These are phyloP conservation scores for Zygosaccharomyces sapae DNA, from an alignment of 1,139 yeast genomes.

Conservation along the genomic window DNA sequence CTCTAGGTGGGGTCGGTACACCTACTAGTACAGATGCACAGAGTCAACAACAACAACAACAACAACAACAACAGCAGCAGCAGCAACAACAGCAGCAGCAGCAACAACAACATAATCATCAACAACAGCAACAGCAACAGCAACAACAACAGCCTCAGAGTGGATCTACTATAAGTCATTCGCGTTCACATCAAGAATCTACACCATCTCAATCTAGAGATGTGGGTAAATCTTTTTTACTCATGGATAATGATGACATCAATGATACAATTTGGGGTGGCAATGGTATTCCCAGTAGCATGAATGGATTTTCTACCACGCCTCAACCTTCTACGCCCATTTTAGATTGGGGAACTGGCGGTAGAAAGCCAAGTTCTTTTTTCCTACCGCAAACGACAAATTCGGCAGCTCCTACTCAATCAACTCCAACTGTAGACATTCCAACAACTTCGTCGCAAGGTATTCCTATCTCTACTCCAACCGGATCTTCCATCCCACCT, in stretches of 20 bases:
- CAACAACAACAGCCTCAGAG: slow-evolving; percentile 15
- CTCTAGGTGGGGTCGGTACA: background rate
- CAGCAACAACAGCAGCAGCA: slow-evolving; percentile 14
- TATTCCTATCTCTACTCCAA: slow-evolving; percentile 19
- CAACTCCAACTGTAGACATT: slow-evolving; percentile 15
- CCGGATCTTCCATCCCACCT: slow-evolving; percentile 16
- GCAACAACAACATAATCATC: slow-evolving; percentile 15
- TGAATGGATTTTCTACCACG: slow-evolving; percentile 27
- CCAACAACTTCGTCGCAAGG: slow-evolving; percentile 25
- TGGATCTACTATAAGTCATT: slow-evolving; percentile 22
- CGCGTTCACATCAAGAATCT: slow-evolving; percentile 27
- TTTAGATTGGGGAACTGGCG: slow-evolving; percentile 31
- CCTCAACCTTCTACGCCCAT: slow-evolving; percentile 36
- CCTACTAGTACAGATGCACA: background rate
- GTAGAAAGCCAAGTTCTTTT: slow-evolving; percentile 35
- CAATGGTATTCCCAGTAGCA: slow-evolving; percentile 40
- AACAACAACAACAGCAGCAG: slow-evolving; percentile 7
- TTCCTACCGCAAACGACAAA: slow-evolving; percentile 29
- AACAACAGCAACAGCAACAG: slow-evolving; percentile 15
- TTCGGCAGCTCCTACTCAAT: slow-evolving; percentile 26
- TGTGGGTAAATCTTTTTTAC: slow-evolving; percentile 51
- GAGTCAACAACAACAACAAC: slow-evolving; percentile 13
- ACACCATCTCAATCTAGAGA: slow-evolving; percentile 38
- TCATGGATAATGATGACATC: slow-evolving; percentile 49
- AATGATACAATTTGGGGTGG: slow-evolving; percentile 47